phyloP scores from a whole-genome alignment of 2,329 filamentous ascomycete genomes.

The Penicillium sp. region DNA sequence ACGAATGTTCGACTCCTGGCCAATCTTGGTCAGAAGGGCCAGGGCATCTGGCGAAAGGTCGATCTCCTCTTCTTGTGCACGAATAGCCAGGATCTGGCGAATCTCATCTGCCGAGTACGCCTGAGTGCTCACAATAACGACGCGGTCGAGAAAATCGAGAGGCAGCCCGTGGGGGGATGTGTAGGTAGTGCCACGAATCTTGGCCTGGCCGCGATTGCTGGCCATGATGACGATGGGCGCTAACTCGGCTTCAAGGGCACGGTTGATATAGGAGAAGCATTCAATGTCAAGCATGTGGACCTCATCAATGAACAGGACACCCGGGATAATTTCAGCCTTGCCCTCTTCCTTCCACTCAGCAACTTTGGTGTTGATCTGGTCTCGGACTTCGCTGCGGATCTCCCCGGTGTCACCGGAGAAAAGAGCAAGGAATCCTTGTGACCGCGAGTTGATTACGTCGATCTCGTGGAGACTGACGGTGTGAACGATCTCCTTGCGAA shows the following conservation, averaged over 20 bases:
- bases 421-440: constrained; percentile 94
- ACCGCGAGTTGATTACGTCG: constrained; percentile 97
- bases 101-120: constrained; percentile 80
- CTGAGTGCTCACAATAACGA: constrained; percentile 94
- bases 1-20: constrained; percentile 82
- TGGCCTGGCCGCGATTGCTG: constrained; percentile 87
- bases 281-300: constrained; percentile 99
- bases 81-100: constrained; percentile 84
- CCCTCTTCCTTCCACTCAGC: constrained; percentile 99
- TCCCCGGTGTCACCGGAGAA: constrained; percentile 98
- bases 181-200: constrained; percentile 91
- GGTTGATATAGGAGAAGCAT: constrained; percentile 98
- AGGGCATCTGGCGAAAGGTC: constrained; percentile 87
- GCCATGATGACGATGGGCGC: constrained; percentile 99
- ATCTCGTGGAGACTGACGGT: constrained; percentile 97
- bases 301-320: constrained; percentile 97
- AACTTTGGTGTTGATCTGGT: constrained; percentile 99
- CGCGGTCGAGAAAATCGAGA: constrained; percentile 90
- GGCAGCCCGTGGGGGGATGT: constrained; percentile 89
- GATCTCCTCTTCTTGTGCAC: constrained; percentile 93
- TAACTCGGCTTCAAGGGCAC: constrained; percentile 88
- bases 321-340: constrained; percentile 96
- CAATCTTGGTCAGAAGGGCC: constrained; percentile 91
- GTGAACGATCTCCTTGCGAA: constrained; percentile 94
- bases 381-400: constrained; percentile 92